Percentiles rank a stretch among this genome's conserved stretches.
These are phyloP conservation scores for Albophoma yamanashiensis DNA, from an alignment of 2,329 filamentous ascomycete species.

Conservation along the genomic window DNA sequence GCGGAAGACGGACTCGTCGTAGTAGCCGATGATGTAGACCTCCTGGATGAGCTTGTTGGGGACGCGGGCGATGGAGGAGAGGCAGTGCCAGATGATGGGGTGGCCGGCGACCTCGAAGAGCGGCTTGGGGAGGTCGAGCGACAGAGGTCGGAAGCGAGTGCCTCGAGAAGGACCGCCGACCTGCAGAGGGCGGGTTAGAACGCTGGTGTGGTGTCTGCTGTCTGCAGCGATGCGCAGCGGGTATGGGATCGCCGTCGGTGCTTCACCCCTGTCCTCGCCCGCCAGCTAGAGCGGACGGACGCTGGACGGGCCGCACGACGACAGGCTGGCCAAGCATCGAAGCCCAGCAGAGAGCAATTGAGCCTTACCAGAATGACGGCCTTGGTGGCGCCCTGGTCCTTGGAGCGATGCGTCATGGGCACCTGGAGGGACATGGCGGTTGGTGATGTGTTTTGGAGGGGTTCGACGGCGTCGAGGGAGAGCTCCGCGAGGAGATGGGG, in stretches of 20 bases:
- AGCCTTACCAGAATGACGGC: slow-evolving; percentile 76
- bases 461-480: not conserved
- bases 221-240: not conserved
- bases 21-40: slow-evolving; percentile 97
- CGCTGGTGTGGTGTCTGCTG: not conserved
- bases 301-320: not conserved
- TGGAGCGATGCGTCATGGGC: slow-evolving; percentile 35
- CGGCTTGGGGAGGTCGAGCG: slow-evolving; percentile 94
- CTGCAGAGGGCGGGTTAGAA: slow-evolving; percentile 35
- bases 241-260: not conserved
- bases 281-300: not conserved
- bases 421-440: slow-evolving; percentile 45
- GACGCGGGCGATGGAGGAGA: slow-evolving; percentile 83
- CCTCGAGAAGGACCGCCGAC: slow-evolving; percentile 92
- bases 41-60: slow-evolving; percentile 73
- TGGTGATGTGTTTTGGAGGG: not conserved
- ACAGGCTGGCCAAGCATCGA: not conserved
- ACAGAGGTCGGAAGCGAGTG: slow-evolving; percentile 89
- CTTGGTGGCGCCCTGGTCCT: slow-evolving; percentile 62
- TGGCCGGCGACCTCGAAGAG: slow-evolving; percentile 98
- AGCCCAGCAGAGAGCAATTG: not conserved
- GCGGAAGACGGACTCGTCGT: slow-evolving; percentile 92
- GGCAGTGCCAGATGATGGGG: slow-evolving; percentile 96
- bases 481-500: slow-evolving; percentile 1
- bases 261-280: not conserved